Base-by-base conservation (phyloP, 257 asterid species). In the Solanum peruvianum region DNA sequence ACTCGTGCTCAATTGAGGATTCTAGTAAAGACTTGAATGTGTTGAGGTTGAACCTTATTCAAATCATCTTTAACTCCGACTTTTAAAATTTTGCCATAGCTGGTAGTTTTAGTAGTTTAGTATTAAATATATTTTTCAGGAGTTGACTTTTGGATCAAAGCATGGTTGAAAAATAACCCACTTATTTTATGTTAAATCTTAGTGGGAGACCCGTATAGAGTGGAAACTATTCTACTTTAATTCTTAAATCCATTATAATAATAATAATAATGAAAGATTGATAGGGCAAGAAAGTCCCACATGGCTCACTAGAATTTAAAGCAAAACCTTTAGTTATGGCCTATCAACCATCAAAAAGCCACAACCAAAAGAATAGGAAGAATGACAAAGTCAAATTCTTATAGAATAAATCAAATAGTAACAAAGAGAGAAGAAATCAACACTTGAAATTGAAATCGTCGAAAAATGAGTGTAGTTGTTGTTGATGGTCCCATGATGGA, bases 391-490 rank as follows among this genome's bases (percentile, higher is more conserved):
- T 69, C 76, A 29, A 7, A 29, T 69, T 27, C 35, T 25, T 67
- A 67, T 27, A 67, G 39, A 67, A 67, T 67, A 67, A 27, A 67
- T 67, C 39, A 27, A 31, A 15, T 3, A 52, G 60, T 52, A 69
- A 69, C n/a, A 69, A 69, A 69, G 23, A 29, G 41, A 69, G 41
- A 15, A 69, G 41, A 29, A 29, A 69, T 69, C 41, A 69, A 29
- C 76, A 69, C 39, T 27, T 67, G 16, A 31, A 29, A 35, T 82
- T 47, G 13, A 33, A 14, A 29, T 16, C 41, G 25, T 21, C 9
- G 69, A 86, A 58, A 58, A 66, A 95, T 92, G 95, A 92, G 96
- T 76, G 90, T 93, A 21, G 91, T 89, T 71, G 84, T 93, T 14
- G 56, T 95, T 35, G 98, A 94, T 80, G 93, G 91, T 9, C 91